These are phyloP conservation scores for Lineolata rhizophorae DNA, from an alignment of 495 filamentous ascomycete genomes.

Conservation along the genomic window DNA sequence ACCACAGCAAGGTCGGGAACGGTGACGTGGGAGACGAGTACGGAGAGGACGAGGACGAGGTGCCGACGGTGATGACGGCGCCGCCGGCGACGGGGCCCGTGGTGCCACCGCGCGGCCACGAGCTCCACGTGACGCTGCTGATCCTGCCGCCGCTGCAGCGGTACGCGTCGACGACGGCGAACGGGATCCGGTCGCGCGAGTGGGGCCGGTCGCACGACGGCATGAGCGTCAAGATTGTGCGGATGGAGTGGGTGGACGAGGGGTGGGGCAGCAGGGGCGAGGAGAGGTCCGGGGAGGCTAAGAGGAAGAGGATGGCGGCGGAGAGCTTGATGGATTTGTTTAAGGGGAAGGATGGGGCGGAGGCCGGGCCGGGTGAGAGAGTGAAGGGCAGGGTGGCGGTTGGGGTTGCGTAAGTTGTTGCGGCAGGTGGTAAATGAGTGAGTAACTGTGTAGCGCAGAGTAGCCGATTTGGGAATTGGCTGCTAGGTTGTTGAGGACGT, in stretches of 20 bases:
- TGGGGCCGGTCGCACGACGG: slow-evolving; percentile 63
- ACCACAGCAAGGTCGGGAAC: neutral
- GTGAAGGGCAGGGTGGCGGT: neutral
- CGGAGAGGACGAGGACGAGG: slow-evolving; percentile 8
- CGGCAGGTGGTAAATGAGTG: too few relatives aligned
- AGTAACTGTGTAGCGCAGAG: too few relatives aligned
- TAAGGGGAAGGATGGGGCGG: neutral
- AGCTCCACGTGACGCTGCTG: slow-evolving; percentile 65
- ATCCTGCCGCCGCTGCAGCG: slow-evolving; percentile 58
- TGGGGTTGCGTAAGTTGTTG: too few relatives aligned
- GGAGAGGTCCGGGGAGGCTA: slow-evolving; percentile 37
- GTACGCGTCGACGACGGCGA: slow-evolving; percentile 50
- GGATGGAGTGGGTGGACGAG: slow-evolving; percentile 64
- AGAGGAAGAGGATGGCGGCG: slow-evolving; percentile 32
- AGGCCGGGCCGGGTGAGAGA: neutral
- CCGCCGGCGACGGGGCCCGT: slow-evolving; percentile 28
- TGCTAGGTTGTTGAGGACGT: too few relatives aligned
- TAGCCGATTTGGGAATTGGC: too few relatives aligned
- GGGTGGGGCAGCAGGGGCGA: slow-evolving; percentile 34
- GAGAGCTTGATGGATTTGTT: too few relatives aligned
- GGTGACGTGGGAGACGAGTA: slow-evolving; percentile 14
- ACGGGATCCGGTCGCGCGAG: slow-evolving; percentile 57
- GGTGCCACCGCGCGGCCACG: slow-evolving; percentile 34
- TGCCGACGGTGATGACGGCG: slow-evolving; percentile 18
- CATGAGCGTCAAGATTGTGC: slow-evolving; percentile 64